These are phyloP conservation scores for Boletus reticulatus DNA, from an alignment of 768 basidiomycete species.

Conservation along the genomic window DNA sequence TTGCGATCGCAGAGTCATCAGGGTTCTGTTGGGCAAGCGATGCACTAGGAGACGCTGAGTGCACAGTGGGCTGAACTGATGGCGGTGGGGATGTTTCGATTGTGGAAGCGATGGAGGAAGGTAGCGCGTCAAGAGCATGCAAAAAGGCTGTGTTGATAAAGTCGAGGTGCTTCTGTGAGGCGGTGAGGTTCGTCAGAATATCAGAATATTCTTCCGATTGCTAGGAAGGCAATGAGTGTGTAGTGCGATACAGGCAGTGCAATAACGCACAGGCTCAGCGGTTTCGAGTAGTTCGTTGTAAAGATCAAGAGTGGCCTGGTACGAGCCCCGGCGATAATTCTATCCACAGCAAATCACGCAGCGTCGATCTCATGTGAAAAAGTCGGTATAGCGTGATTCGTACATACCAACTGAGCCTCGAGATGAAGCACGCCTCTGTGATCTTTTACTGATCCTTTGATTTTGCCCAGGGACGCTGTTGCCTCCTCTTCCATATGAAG, in stretches of 20 bases:
- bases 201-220: constrained; percentile 86
- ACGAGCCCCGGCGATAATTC: constrained; percentile 78
- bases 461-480: constrained; percentile 42
- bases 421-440: constrained; percentile 72
- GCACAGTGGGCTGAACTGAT: constrained; percentile 34
- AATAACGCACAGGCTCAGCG: constrained; percentile 64
- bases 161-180: constrained; percentile 78
- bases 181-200: constrained; percentile 80
- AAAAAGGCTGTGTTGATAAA: constrained; percentile 75
- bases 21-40: constrained; percentile 24
- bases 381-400: constrained; percentile 12
- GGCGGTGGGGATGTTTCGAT: constrained; percentile 68
- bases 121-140: constrained; percentile 59
- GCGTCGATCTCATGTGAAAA: constrained; percentile 17
- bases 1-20: constrained; percentile 35
- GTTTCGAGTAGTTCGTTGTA: constrained; percentile 82
- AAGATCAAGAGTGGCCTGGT: constrained; percentile 68
- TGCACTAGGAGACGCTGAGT: constrained; percentile 26
- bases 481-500: constrained; percentile 77
- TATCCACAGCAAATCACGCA: constrained; percentile 30
- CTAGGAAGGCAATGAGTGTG: constrained; percentile 37
- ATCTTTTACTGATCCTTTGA: constrained; percentile 44
- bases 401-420: constrained; percentile 81
- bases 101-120: constrained; percentile 45
- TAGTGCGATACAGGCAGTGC: constrained; percentile 5